These are phyloP conservation scores for Taxawa tesnikishii DNA, from an alignment of 2,329 filamentous ascomycete species.

Conservation along the genomic window DNA sequence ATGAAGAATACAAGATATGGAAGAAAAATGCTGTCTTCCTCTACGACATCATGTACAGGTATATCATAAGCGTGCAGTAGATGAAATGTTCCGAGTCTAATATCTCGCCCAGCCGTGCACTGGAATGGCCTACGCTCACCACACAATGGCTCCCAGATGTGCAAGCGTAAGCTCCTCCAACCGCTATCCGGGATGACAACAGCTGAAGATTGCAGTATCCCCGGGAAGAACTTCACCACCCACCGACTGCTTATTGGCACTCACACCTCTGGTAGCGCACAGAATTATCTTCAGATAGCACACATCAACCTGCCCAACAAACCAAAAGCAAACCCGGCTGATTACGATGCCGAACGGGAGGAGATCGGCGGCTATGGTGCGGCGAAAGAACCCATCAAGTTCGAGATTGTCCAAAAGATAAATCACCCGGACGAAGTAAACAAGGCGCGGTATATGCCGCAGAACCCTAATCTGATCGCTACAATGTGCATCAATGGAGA, in stretches of 20 bases:
- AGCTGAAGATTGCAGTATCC: too few relatives aligned
- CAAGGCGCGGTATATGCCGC: slow-evolving; percentile 94
- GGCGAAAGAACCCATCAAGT: slow-evolving; percentile 65
- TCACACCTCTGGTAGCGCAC: slow-evolving; percentile 74
- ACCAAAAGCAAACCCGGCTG: slow-evolving; percentile 56
- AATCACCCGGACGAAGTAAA: slow-evolving; percentile 95
- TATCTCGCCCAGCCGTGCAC: slow-evolving; percentile 53
- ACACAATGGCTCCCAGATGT: slow-evolving; percentile 98
- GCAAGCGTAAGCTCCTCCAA: slow-evolving; percentile 42
- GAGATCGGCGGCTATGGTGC: slow-evolving; percentile 91
- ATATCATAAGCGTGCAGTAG: slow-evolving; percentile 9
- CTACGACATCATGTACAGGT: slow-evolving; percentile 93
- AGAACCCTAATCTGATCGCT: slow-evolving; percentile 93
- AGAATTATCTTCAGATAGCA: slow-evolving; percentile 90
- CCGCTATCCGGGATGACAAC: too few relatives aligned
- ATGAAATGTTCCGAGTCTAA: neutral
- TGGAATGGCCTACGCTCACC: slow-evolving; percentile 95
- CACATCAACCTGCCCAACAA: slow-evolving; percentile 85
- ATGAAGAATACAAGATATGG: slow-evolving; percentile 99
- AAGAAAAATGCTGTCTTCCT: slow-evolving; percentile 99
- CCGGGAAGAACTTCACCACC: slow-evolving; percentile 74
- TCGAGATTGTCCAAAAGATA: slow-evolving; percentile 89
- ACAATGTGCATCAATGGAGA: slow-evolving; percentile 80
- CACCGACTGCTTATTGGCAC: slow-evolving; percentile 90
- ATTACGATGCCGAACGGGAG: slow-evolving; percentile 84